A percentile compares a stretch with the other conserved stretches of the same genome.
Evolutionary conservation across 73 alveolate species (phyloP).

Genomic region (Paramecium tetraurelia): DNA sequence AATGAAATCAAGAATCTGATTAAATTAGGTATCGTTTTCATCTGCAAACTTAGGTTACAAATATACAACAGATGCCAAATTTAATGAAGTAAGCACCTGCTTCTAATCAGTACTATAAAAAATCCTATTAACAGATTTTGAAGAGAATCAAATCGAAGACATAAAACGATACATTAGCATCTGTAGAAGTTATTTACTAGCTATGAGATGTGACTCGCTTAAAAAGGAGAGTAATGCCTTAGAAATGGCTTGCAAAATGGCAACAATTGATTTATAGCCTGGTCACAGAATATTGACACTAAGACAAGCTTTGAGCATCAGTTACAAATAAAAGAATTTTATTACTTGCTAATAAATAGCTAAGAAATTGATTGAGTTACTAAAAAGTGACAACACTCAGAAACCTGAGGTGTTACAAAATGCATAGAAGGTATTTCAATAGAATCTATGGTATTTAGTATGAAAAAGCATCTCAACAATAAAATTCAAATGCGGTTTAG

Average conservation of each 20-base stretch:
- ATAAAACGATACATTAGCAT: neutral
- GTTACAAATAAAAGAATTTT: conserved; percentile 52
- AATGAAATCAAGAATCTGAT: neutral
- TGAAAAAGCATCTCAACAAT: conserved; percentile 34
- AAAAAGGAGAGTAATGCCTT: conserved; percentile 3
- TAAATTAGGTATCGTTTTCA: neutral
- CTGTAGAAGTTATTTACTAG: conserved; percentile 28
- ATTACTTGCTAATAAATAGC: conserved; percentile 53
- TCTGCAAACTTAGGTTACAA: neutral
- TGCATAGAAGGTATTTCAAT: conserved; percentile 32
- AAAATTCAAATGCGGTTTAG: conserved; percentile 25
- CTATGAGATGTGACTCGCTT: conserved; percentile 53
- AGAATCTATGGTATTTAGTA: neutral
- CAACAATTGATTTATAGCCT: conserved; percentile 44
- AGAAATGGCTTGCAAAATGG: conserved; percentile 60
- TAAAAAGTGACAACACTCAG: conserved; percentile 16
- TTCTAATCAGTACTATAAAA: conserved; percentile 23
- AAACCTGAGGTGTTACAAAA: conserved; percentile 62
- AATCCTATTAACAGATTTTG: neutral
- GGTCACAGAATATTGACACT: conserved; percentile 48
- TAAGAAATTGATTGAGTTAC: conserved; percentile 39
- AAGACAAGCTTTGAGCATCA: conserved; percentile 44
- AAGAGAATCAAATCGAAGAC: neutral
- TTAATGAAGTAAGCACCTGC: conserved; percentile 16
- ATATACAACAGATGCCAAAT: conserved; percentile 58